A percentile compares a stretch with the other conserved stretches of the same genome.
phyloP scores from a whole-genome alignment of 495 filamentous ascomycete genomes.

The Xylona heveae region DNA sequence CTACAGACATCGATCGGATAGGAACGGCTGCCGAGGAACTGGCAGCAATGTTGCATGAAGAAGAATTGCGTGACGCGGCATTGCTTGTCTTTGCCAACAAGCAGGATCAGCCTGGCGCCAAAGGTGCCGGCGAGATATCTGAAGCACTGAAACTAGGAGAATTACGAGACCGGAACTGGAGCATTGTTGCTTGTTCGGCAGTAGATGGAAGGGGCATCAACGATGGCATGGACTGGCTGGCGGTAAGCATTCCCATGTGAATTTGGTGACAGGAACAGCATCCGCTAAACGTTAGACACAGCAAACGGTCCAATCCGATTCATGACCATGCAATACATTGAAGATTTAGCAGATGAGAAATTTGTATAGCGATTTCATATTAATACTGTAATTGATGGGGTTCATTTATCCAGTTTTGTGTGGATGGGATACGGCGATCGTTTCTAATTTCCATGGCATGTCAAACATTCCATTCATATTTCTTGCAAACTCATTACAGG shows the following conservation, averaged over 20 bases:
- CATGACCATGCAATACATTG: slow-evolving; percentile 8
- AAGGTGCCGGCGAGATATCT: slow-evolving; percentile 89
- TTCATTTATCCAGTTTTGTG: too few species aligned
- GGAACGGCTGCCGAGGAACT: slow-evolving; percentile 84
- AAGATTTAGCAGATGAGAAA: background rate
- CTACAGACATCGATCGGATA: slow-evolving; percentile 86
- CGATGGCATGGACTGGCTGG: slow-evolving; percentile 98
- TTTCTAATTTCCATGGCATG: too few species aligned
- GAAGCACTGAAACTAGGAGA: slow-evolving; percentile 80
- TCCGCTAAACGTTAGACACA: slow-evolving; percentile 4
- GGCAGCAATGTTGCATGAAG: slow-evolving; percentile 87
- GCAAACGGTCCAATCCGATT: slow-evolving; percentile 18
- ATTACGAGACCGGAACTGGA: slow-evolving; percentile 93
- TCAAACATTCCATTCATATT: too few species aligned
- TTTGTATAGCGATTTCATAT: background rate
- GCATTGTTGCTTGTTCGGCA: slow-evolving; percentile 89
- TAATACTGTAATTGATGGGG: slow-evolving; percentile 5
- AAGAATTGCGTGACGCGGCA: slow-evolving; percentile 81
- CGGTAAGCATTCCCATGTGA: slow-evolving; percentile 39
- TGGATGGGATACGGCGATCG: too few species aligned
- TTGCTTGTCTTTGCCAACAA: slow-evolving; percentile 96
- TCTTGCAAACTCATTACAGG: too few species aligned
- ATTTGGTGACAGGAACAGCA: background rate
- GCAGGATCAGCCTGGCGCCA: slow-evolving; percentile 93
- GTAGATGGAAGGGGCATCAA: slow-evolving; percentile 85